These are phyloP conservation scores for Mucor circinelloides DNA, from an alignment of 371 early-diverging fungal species.

Conservation along the genomic window DNA sequence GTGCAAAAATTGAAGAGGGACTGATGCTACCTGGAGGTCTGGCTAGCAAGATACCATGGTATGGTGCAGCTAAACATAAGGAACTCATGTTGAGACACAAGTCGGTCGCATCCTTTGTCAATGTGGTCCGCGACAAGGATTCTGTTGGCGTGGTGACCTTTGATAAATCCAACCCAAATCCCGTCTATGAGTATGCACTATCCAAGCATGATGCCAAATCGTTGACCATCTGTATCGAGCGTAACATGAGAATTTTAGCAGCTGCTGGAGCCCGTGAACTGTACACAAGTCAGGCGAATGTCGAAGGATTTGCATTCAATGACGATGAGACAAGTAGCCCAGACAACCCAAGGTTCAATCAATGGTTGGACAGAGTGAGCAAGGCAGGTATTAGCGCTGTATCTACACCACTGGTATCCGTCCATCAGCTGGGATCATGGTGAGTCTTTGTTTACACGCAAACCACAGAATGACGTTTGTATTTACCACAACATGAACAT, in stretches of 20 bases:
- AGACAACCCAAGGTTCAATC: slow-evolving; percentile 38
- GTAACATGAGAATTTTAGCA: slow-evolving; percentile 50
- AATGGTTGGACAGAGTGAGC: slow-evolving; percentile 25
- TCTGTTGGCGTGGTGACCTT: slow-evolving; percentile 27
- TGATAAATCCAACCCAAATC: slow-evolving; percentile 8
- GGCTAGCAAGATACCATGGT: slow-evolving; percentile 49
- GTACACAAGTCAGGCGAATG: slow-evolving; percentile 42
- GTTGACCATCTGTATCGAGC: slow-evolving; percentile 46
- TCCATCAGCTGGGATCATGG: slow-evolving; percentile 67
- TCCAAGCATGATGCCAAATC: slow-evolving; percentile 52
- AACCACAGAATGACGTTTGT: neutral
- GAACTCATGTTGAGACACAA: slow-evolving; percentile 45
- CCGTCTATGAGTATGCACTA: slow-evolving; percentile 38
- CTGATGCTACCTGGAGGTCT: slow-evolving; percentile 45
- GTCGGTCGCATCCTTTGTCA: slow-evolving; percentile 47
- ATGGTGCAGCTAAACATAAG: slow-evolving; percentile 52
- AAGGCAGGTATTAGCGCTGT: slow-evolving; percentile 20
- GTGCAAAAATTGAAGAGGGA: slow-evolving; percentile 64
- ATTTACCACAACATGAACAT: neutral
- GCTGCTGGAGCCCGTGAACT: slow-evolving; percentile 72
- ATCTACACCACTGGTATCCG: slow-evolving; percentile 19
- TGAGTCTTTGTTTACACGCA: no score
- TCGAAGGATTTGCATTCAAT: slow-evolving; percentile 39
- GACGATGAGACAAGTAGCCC: slow-evolving; percentile 30
- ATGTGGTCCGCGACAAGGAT: slow-evolving; percentile 69